Evolutionary conservation across 202 grass and related monocot genomes (phyloP).

Genomic region (Schoenoplectus triqueter): DNA sequence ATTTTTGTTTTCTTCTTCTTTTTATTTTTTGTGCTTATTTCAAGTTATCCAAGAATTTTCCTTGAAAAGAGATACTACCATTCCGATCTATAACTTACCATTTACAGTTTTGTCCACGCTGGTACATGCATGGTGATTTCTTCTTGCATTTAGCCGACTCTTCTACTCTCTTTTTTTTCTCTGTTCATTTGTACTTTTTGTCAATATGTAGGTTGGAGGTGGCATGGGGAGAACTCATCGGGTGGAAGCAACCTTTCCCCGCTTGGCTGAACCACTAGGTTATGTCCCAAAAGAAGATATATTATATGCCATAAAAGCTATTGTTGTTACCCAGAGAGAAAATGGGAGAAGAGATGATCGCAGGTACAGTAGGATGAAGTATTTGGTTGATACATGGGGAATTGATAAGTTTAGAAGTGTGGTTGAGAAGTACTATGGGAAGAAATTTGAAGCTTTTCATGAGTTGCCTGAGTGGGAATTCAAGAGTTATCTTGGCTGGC

Average conservation of each 20-base stretch:
- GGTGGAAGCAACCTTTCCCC: slow-evolving; percentile 81
- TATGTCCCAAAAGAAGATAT: slow-evolving; percentile 96
- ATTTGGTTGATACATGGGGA: slow-evolving; percentile 82
- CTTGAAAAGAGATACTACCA: neutral
- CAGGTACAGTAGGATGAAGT: slow-evolving; percentile 86
- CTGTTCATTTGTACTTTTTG: slow-evolving; percentile 20
- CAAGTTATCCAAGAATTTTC: neutral
- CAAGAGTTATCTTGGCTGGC: slow-evolving; percentile 89
- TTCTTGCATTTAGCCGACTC: neutral
- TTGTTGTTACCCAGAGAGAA: slow-evolving; percentile 89
- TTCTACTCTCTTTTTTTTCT: slow-evolving; percentile 23
- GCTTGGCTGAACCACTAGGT: slow-evolving; percentile 76
- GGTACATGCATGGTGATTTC: neutral
- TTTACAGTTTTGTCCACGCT: too few species aligned
- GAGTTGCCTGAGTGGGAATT: slow-evolving; percentile 80
- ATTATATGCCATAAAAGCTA: slow-evolving; percentile 88
- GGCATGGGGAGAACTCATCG: slow-evolving; percentile 94
- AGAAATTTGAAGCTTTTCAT: slow-evolving; percentile 71
- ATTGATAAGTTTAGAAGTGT: slow-evolving; percentile 82
- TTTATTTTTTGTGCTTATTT: neutral
- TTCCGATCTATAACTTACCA: neutral
- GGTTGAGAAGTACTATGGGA: slow-evolving; percentile 83
- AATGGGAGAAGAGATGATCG: slow-evolving; percentile 94
- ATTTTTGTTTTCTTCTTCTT: neutral
- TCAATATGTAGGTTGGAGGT: slow-evolving; percentile 73